phyloP scores from a whole-genome alignment of 2,329 filamentous ascomycete species.

The Fusarium longipes region DNA sequence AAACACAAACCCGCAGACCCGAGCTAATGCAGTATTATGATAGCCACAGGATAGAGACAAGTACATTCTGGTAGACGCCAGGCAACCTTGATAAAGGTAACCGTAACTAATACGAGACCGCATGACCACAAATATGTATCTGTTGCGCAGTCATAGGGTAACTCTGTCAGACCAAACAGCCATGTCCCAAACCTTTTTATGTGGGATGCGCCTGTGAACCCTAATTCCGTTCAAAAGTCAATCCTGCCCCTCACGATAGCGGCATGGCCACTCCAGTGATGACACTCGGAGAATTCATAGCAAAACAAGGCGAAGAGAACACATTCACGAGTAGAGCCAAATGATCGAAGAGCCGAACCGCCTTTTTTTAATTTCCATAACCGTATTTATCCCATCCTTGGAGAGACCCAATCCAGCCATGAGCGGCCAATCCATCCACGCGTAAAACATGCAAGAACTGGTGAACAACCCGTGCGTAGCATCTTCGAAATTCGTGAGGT shows the following conservation, averaged over 20 bases:
- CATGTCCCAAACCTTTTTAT: not conserved
- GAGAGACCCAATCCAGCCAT: slow-evolving; percentile 48
- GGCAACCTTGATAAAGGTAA: not conserved
- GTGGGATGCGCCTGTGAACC: slow-evolving; percentile 8
- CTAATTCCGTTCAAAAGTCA: slow-evolving; percentile 2
- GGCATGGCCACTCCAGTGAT: not conserved
- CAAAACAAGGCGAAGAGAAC: not conserved
- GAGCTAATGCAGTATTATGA: not conserved
- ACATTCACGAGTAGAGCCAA: not conserved
- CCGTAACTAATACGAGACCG: not conserved
- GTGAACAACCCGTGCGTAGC: slow-evolving; percentile 48
- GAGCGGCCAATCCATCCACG: slow-evolving; percentile 49
- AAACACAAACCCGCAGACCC: not conserved
- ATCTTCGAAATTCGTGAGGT: slow-evolving; percentile 51
- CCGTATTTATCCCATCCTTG: slow-evolving; percentile 46
- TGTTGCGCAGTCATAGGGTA: not conserved
- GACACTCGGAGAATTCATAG: not conserved
- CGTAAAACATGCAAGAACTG: slow-evolving; percentile 48
- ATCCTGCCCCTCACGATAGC: not conserved
- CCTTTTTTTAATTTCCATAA: slow-evolving; percentile 47
- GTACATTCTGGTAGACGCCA: not conserved
- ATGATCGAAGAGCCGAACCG: slow-evolving; percentile 45
- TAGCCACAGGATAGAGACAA: not conserved
- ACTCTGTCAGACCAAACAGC: slow-evolving; percentile 9
- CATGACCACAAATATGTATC: not conserved